Conservation (phyloP, 2,329 filamentous ascomycete species). For the Neonectria punicea region DNA sequence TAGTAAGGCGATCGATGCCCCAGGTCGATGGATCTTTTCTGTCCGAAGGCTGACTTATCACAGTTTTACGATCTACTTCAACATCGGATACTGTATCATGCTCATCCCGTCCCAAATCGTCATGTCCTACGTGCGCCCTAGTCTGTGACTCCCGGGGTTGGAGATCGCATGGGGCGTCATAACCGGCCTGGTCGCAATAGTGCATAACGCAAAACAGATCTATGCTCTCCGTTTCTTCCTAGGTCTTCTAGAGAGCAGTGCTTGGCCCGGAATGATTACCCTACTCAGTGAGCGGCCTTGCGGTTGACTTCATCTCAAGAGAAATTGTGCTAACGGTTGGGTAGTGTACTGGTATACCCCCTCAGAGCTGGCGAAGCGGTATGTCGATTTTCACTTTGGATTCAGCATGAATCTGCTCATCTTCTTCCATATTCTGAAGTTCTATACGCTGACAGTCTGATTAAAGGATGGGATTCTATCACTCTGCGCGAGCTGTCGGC, state of each 20-base stretch:
- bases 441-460: background rate
- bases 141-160: constrained; percentile 50
- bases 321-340: background rate
- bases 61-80: constrained; percentile 60
- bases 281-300: constrained; percentile 41
- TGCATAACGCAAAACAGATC: constrained; percentile 48
- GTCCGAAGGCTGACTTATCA: background rate
- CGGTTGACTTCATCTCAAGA: background rate
- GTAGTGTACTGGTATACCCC: constrained; percentile 29
- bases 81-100: constrained; percentile 66
- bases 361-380: constrained; percentile 24
- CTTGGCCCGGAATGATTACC: constrained; percentile 50
- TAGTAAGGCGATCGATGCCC: background rate
- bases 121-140: constrained; percentile 50
- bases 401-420: background rate
- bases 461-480: constrained; percentile 52
- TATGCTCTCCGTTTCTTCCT: constrained; percentile 53
- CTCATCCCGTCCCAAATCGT: constrained; percentile 52
- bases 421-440: no score
- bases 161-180: constrained; percentile 45
- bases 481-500: constrained; percentile 52
- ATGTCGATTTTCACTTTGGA: background rate
- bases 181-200: constrained; percentile 44
- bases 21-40: background rate
- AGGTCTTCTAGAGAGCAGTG: constrained; percentile 49